Evolutionary conservation across 495 filamentous ascomycete species (phyloP).

Genomic region (Penicillium ucsense): DNA sequence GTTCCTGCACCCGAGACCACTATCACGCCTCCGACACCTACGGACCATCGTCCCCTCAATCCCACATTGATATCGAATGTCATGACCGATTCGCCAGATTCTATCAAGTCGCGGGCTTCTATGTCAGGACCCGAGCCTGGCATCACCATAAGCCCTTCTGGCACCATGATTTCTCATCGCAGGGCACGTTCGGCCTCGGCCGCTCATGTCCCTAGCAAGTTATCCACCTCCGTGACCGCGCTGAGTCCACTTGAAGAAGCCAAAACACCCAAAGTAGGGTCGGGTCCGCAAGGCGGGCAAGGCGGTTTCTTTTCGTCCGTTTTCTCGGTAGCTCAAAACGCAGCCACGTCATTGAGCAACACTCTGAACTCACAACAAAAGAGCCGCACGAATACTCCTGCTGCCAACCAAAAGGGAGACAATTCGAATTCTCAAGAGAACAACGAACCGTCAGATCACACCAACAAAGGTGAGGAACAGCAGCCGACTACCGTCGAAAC

Average conservation of each 20-base stretch:
- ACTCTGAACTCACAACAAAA: conserved; percentile 56
- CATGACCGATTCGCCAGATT: conserved; percentile 29
- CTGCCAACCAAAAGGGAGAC: conserved; percentile 18
- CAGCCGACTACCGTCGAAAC: conserved; percentile 81
- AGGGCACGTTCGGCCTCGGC: conserved; percentile 57
- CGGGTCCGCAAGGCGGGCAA: conserved; percentile 44
- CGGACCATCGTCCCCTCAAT: conserved; percentile 16
- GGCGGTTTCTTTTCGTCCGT: conserved; percentile 87
- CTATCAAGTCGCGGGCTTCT: conserved; percentile 20
- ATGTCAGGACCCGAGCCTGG: conserved; percentile 19
- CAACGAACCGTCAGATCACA: conserved; percentile 7
- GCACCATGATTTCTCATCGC: conserved; percentile 70
- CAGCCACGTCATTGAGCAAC: conserved; percentile 75
- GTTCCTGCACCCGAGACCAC: conserved; percentile 39
- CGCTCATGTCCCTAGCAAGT: conserved; percentile 70
- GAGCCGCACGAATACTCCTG: conserved; percentile 23
- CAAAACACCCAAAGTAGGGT: conserved; percentile 35
- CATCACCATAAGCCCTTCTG: conserved; percentile 41
- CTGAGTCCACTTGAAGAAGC: conserved; percentile 61
- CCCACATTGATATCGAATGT: conserved; percentile 14
- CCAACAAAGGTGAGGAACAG: conserved; percentile 31
- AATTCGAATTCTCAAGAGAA: conserved; percentile 13
- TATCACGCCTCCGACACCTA: conserved; percentile 47
- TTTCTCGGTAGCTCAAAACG: conserved; percentile 88
- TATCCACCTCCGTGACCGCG: conserved; percentile 69